phyloP scores from a whole-genome alignment of 129 eudicot genomes.

The Dittrichia graveolens region DNA sequence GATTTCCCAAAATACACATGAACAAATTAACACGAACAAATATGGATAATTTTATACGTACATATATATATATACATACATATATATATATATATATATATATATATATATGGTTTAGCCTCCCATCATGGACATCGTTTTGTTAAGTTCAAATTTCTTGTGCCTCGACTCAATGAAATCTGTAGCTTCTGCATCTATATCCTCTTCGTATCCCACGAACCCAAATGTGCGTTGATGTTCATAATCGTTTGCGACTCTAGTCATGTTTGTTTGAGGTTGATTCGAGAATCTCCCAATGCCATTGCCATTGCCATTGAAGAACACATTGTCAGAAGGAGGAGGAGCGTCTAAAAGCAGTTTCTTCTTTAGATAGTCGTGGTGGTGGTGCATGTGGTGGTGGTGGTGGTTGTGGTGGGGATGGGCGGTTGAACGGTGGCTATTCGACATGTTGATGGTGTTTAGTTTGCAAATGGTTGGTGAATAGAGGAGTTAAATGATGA shows the following conservation, averaged over 20 bases:
- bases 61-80: too few species aligned
- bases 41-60: too few species aligned
- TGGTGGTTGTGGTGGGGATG: slow-evolving; percentile 2
- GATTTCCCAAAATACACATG: not conserved
- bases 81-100: too few species aligned
- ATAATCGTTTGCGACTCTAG: slow-evolving; percentile 11
- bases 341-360: slow-evolving; percentile 41
- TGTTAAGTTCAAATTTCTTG: slow-evolving; percentile 41
- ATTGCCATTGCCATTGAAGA: slow-evolving; percentile 30
- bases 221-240: slow-evolving; percentile 6
- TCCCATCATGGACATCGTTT: slow-evolving; percentile 42
- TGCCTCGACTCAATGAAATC: slow-evolving; percentile 54
- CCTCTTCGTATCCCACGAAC: slow-evolving; percentile 1
- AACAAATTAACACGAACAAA: not conserved
- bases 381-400: slow-evolving; percentile 10
- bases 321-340: slow-evolving; percentile 33
- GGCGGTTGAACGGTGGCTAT: not conserved
- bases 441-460: not conserved
- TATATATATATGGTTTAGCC: slow-evolving; percentile 13
- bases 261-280: slow-evolving; percentile 22
- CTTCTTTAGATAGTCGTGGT: slow-evolving; percentile 19
- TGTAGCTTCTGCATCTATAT: slow-evolving; percentile 60
- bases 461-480: not conserved
- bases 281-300: slow-evolving; percentile 21
- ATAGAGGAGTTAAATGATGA: not conserved